Evolutionary conservation across 306 rosid species (phyloP), one percentile per base, ranked within the genome.

Genomic region (Lablab purpureus): DNA sequence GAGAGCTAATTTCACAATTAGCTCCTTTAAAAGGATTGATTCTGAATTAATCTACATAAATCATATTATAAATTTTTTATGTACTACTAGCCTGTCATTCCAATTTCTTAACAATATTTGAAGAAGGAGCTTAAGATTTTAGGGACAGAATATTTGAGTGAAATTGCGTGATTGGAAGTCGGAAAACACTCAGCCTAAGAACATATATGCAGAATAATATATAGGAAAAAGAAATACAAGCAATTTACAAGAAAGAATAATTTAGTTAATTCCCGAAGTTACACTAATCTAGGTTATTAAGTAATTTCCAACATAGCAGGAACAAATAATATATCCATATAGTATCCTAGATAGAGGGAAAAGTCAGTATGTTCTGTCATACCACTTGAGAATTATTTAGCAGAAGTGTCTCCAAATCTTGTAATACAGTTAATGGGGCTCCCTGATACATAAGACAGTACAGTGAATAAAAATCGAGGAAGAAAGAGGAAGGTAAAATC

Each of bases 371-470:
- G 74, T 71, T 80, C 78, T 83, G 47, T 21, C 79, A 67, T 91
- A 94, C 99, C 99, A 70, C 95, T 79, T 84, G 95, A 58, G 86
- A 86, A 88, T 88, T 80, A 77, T 80, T 82, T 45, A 91, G 93
- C 86, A 94, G 80, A 83, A 92, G 92, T 23, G 64, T 78, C 88
- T 92, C 99, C 92, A 94, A 84, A 82, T 92, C 97, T 68, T 85
- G 85, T 72, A 91, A 74, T 82, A 94, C 93, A 14, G 87, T 69
- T 58, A 82, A 41, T 63, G 97, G 87, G 58, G 97, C 93, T 51
- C 80, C 97, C 99, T 94, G 89, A 82, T 63, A 51, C 66, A 68
- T 71, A 84, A 73, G 78, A 87, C 63, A 83, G 30, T 52, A 64
- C 65, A 84, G 27, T 55, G 70, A 81, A 82, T 60, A 19, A 83